A percentile compares a stretch with the other conserved stretches of the same genome.
These are phyloP conservation scores for Agaricales sp. DNA, from an alignment of 1,284 basidiomycete genomes.

Conservation along the genomic window DNA sequence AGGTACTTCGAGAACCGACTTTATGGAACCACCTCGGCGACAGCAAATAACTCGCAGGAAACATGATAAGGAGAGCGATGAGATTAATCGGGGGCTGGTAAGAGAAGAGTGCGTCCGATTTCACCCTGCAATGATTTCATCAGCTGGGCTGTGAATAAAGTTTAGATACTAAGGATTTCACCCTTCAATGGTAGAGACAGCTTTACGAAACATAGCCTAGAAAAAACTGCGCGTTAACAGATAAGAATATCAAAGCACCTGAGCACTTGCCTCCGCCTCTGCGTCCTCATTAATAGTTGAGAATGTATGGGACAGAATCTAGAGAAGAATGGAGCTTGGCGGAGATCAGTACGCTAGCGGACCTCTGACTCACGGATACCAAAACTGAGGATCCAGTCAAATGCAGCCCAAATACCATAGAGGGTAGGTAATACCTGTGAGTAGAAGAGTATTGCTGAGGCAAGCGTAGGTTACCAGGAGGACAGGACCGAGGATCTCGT, in stretches of 20 bases:
- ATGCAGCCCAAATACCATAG: no score
- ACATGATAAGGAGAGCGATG: slow-evolving; percentile 71
- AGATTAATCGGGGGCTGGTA: slow-evolving; percentile 90
- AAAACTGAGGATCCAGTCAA: slow-evolving; percentile 37
- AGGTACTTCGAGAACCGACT: slow-evolving; percentile 23
- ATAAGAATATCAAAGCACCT: slow-evolving; percentile 3
- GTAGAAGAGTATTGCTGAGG: slow-evolving; percentile 77
- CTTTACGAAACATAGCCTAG: slow-evolving; percentile 86
- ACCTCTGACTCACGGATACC: slow-evolving; percentile 50
- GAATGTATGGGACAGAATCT: slow-evolving; percentile 92
- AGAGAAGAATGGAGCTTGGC: slow-evolving; percentile 15
- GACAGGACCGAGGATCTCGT: slow-evolving; percentile 75
- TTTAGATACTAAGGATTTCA: slow-evolving; percentile 18
- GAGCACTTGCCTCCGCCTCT: slow-evolving; percentile 61
- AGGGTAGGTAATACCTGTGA: no score
- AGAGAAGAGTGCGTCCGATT: slow-evolving; percentile 84
- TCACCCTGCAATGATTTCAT: slow-evolving; percentile 62
- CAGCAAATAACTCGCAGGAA: slow-evolving; percentile 74
- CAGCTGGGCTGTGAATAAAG: slow-evolving; percentile 9
- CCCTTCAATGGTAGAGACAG: slow-evolving; percentile 88
- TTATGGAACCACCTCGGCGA: slow-evolving; percentile 81
- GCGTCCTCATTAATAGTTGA: slow-evolving; percentile 88
- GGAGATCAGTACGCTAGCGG: slow-evolving; percentile 2
- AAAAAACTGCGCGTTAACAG: not conserved
- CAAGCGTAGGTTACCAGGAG: slow-evolving; percentile 85